Evolutionary conservation across 192 early-diverging fungal genomes (phyloP), one percentile per base, ranked within the genome.

Genomic region (Lobulomyces angularis): DNA sequence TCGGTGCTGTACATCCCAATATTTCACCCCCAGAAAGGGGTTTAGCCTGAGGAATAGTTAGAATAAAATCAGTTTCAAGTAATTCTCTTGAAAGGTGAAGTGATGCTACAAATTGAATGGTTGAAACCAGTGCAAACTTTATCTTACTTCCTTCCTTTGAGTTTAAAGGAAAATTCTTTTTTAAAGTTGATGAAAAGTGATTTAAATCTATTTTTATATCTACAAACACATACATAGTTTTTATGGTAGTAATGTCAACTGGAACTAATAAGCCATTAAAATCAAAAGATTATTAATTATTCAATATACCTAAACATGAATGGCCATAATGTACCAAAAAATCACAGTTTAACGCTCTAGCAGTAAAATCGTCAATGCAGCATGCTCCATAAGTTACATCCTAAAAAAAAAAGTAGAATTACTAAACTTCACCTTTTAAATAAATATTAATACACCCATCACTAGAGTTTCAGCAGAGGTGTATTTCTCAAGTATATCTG

Each of bases 361-460:
- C 91, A 0, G 92, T 90, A 50, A 81, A 98, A 53, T 98, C 95
- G 58, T 98, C 95, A 8, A 98, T 73, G 56, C 95, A 98, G 54
- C 95, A 98, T 4, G 95, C 95, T 14, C 95, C 95, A 49, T 98
- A 98, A 0, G 95, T 98, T 0, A 98, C 95, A 55, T 98, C 95
- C 22, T n/a, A n/a, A n/a, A n/a, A n/a, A n/a, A n/a, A n/a, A n/a
- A n/a, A n/a, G n/a, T n/a, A n/a, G n/a, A n/a, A n/a, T n/a, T n/a
- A n/a, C n/a, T n/a, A n/a, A n/a, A n/a, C n/a, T n/a, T n/a, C n/a
- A n/a, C n/a, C n/a, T n/a, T n/a, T n/a, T n/a, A n/a, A n/a, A n/a
- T n/a, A n/a, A n/a, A 24, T 34, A 42, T 4, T 11, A 51, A 24
- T 20, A 50, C 14, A 16, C 41, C 37, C 26, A 12, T 45, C 41